Evolutionary conservation across 2,329 filamentous ascomycete genomes (phyloP), one percentile per base, ranked within the genome.

Genomic region (Aspergillus fructus): DNA sequence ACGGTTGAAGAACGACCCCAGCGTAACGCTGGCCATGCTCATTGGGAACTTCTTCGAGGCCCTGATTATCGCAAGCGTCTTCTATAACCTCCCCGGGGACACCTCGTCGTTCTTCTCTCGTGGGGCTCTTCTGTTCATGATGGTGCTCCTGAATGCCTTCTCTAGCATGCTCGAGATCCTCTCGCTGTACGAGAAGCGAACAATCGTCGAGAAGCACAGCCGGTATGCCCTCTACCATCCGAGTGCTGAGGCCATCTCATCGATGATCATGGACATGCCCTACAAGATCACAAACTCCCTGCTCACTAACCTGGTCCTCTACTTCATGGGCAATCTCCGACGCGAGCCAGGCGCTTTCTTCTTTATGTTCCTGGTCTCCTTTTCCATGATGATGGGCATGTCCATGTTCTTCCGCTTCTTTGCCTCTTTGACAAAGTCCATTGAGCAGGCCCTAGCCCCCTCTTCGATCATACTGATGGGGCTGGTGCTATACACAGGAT

Each of bases 311-410:
- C 51, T 91, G 21, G 80, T 84, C 1, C 73, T 96, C 3, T 96
- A 96, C 77, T 96, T 96, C 73, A 88, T 96, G 85, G 88, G 89
- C 1, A 89, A 92, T 61, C 78, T 96, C 23, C 83, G 89, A 51
- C 82, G 90, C 55, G 86, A 89, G 63, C 79, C 89, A 0, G 88
- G 87, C 2, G 75, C 86, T 1, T 96, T 93, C 80, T 96, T 96
- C 81, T 89, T 92, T 78, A 94, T 90, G 81, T 74, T 91, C 52
- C 79, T 96, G 53, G 82, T 92, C 67, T 87, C 85, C 3, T 91
- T 93, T 76, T 64, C 41, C 1, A 53, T 53, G 50, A 53, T 53
- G 50, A 46, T 53, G 50, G 19, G 27, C 7, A 53, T 53, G 50
- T 53, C 50, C 9, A 53, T 53, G 50, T 53, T 53, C 21, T 53